Conservation (phyloP, 2,329 filamentous ascomycete genomes). For the Emergomyces pasteurianus region DNA sequence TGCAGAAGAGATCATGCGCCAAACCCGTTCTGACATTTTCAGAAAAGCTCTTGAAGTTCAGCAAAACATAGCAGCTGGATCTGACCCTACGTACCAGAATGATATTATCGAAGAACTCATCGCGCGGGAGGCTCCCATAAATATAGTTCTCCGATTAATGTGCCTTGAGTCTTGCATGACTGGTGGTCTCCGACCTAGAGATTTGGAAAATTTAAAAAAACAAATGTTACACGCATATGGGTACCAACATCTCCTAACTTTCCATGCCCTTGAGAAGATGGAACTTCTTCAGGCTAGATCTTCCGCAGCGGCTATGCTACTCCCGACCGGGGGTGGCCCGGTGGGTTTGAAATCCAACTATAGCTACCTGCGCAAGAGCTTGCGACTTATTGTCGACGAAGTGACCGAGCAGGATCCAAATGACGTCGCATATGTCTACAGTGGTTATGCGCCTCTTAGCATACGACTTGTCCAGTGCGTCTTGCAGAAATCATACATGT, state of each 20-base stretch:
- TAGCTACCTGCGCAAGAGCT: conserved; percentile 68
- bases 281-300: conserved; percentile 69
- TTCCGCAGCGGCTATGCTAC: conserved; percentile 67
- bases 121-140: conserved; percentile 66
- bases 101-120: conserved; percentile 93
- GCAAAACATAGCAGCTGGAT: conserved; percentile 83
- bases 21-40: conserved; percentile 82
- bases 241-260: conserved; percentile 84
- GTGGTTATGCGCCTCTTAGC: conserved; percentile 87
- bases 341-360: conserved; percentile 77
- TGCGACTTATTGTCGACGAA: conserved; percentile 87
- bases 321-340: conserved; percentile 56
- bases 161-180: conserved; percentile 87
- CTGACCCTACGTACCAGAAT: conserved; percentile 79
- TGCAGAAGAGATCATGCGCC: conserved; percentile 89
- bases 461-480: conserved; percentile 86
- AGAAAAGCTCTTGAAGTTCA: conserved; percentile 82
- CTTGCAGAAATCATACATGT: conserved; percentile 76
- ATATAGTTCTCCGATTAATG: conserved; percentile 70
- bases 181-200: conserved; percentile 75
- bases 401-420: conserved; percentile 91
- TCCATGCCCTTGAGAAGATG: conserved; percentile 78
- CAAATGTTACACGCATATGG: conserved; percentile 87
- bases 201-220: conserved; percentile 80
- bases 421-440: conserved; percentile 96